Conservation (phyloP, 2,329 filamentous ascomycete genomes). For the Aureobasidium sp. region DNA sequence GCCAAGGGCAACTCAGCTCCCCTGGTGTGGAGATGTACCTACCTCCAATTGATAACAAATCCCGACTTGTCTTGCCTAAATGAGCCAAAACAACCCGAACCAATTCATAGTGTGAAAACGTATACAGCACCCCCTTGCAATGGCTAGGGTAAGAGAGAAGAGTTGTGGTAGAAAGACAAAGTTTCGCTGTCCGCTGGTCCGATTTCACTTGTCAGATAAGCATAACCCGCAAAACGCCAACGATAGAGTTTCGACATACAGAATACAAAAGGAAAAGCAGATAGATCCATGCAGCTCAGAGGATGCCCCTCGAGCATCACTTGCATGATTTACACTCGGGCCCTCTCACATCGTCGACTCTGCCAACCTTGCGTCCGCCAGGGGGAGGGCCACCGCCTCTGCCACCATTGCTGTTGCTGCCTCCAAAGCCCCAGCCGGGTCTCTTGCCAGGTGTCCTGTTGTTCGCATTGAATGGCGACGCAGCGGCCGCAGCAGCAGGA, state of each 20-base stretch:
- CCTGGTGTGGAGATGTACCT: too few species aligned
- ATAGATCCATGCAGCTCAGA: background rate
- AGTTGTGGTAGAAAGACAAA: background rate
- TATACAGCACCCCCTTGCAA: background rate
- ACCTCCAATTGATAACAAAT: too few species aligned
- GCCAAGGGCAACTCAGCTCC: too few species aligned
- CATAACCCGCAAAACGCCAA: background rate
- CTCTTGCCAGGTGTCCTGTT: slow-evolving; percentile 18
- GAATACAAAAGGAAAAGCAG: background rate
- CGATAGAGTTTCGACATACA: too few species aligned
- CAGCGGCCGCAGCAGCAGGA: slow-evolving; percentile 36
- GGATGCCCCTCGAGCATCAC: background rate
- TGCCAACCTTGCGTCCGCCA: slow-evolving; percentile 45
- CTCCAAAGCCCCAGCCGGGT: slow-evolving; percentile 10
- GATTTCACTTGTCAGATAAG: background rate
- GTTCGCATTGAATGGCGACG: slow-evolving; percentile 37
- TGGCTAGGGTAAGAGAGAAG: background rate
- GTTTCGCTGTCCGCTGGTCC: background rate
- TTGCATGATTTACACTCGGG: slow-evolving; percentile 13
- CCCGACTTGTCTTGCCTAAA: background rate
- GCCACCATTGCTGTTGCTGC: slow-evolving; percentile 22
- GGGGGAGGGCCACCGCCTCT: slow-evolving; percentile 22
- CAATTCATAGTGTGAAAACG: background rate
- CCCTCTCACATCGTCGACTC: slow-evolving; percentile 30
- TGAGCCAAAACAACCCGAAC: background rate